Evolutionary conservation across 2,329 filamentous ascomycete species (phyloP), one percentile per base, ranked within the genome.

Genomic region (Colletotrichum higginsianum): DNA sequence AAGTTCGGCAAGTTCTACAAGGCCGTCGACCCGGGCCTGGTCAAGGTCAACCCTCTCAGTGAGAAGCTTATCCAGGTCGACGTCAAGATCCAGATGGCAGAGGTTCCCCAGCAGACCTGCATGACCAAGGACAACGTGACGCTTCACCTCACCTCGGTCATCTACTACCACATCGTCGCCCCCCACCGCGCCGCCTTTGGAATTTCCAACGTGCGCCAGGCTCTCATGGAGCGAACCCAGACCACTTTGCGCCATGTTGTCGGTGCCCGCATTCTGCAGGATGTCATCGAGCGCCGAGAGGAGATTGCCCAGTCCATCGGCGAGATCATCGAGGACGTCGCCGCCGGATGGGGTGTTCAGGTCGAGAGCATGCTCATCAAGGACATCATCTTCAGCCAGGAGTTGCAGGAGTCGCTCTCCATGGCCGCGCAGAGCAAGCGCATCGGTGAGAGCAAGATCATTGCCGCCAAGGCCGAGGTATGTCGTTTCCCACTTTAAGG

Each of bases 121-220:
- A 99, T 99, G 95, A 99, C 96, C 82, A 98, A 98, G 86, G 96
- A 99, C 87, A 99, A 99, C 79, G 96, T 98, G 74, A 97, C 94
- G 56, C 88, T 99, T 52, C 92, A 95, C 78, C 88, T 99, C 76
- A 98, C 95, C 58, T 97, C 94, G 7, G 96, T 99, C 80, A 98
- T 99, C 85, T 99, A 99, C 89, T 99, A 99, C 86, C 95, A 98
- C 87, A 96, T 99, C 79, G 93, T 92, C 66, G 93, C 93, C 38
- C 96, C 96, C 1, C 96, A 98, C 89, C 98, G 97, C 85, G 95
- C 96, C 71, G 96, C 96, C 72, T 99, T 98, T 80, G 96, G 96
- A 76, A 98, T 99, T 81, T 88, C 92, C 84, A 96, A 98, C 82
- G 93, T 99, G 73, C 93, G 93, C 77, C 95, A 97, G 84, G 96